Base-by-base conservation (phyloP, 768 basidiomycete species). In the Lactarius evosmus region DNA sequence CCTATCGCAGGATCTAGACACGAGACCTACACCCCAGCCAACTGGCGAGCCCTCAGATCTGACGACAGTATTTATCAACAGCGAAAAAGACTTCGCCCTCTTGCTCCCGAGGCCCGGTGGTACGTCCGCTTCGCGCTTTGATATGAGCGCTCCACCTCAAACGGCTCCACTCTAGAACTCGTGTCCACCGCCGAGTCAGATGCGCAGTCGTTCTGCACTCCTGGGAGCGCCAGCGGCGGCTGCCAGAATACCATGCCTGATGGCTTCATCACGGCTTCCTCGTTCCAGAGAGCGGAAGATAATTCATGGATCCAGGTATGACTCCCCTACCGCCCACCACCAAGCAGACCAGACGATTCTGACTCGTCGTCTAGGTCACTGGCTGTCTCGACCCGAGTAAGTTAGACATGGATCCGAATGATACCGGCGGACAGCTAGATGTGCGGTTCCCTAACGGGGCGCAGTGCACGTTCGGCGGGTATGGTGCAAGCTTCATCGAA, bases 361-460 rank as follows among this genome's bases (percentile, higher is more conserved):
- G 16, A n/a, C 7, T 14, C 17, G 14, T 12, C 29, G 9, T 8
- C 40, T 53, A 79, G 78, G 71, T 78, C 44, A 79, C 78, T 5
- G 78, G 78, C n/a, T 79, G 78, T 56, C 67, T 79, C 50, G 74
- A 75, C 56, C 33, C 63, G 60, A 68, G 73, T 60, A 74, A 76
- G 22, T 78, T 75, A 44, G 69, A 69, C 8, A 69, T 70, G 17
- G 67, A 63, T 22, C 60, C 68, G 14, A 66, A 63, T 52, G 80
- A 83, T 46, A 73, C 74, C 4, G 82, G 82, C 7, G 82, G 82
- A 11, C 82, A 83, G 66, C 77, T 81, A 62, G 82, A 83, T 55
- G 74, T 78, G 49, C 77, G 82, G 27, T 83, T 77, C 67, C 82
- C 81, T 1, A 78, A 83, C 56, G 82, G 82, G n/a, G 82, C 82